Conservation (phyloP, 78 protist genomes). For the Pigoraptor vietnamica region DNA sequence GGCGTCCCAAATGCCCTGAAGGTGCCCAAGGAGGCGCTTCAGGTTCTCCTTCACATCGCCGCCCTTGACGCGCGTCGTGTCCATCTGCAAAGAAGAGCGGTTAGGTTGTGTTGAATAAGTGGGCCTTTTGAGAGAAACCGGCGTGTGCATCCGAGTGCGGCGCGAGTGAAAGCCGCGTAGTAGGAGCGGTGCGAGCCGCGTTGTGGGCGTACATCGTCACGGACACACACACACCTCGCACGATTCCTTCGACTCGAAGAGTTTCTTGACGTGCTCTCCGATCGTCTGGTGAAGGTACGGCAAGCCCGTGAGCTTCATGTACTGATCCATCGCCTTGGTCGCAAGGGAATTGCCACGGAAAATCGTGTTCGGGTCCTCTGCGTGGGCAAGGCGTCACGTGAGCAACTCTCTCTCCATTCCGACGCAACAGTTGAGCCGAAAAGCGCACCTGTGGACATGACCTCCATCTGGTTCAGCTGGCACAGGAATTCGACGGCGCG, state of each 20-base stretch:
- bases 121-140: no score
- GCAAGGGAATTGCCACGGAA: conserved; percentile 16
- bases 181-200: no score
- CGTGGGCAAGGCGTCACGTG: no score
- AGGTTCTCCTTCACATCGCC: not conserved
- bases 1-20: conserved; percentile 1
- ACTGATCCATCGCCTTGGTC: not conserved
- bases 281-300: not conserved
- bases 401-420: no score
- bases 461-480: not conserved
- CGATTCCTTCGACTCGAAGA: not conserved
- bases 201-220: not conserved
- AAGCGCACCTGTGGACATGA: not conserved
- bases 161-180: no score
- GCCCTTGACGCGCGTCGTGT: not conserved
- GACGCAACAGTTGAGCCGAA: no score
- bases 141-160: not conserved
- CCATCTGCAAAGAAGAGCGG: not conserved
- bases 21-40: not conserved
- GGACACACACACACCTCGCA: not conserved
- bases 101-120: no score
- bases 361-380: not conserved
- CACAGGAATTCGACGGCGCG: not conserved
- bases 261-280: not conserved
- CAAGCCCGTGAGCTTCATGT: conserved; percentile 4